Conservation (phyloP, 805 yeast species). For the Pichia kluyveri region DNA sequence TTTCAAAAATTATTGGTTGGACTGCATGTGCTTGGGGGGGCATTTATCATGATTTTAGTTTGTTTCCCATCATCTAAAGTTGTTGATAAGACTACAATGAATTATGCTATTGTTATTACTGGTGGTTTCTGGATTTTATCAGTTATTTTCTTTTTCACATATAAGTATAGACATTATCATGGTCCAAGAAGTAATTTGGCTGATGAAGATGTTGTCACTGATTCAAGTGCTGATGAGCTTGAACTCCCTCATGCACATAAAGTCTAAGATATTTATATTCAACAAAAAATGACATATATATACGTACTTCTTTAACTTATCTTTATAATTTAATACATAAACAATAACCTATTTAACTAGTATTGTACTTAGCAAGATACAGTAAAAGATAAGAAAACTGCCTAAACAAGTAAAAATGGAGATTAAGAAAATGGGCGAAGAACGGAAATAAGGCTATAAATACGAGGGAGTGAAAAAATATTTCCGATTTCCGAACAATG, state of each 20-base stretch:
- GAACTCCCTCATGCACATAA: background rate
- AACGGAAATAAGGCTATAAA: too few species aligned
- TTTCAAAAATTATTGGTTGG: slow-evolving; percentile 37
- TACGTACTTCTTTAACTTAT: too few species aligned
- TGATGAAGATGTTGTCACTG: slow-evolving; percentile 5
- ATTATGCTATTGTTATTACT: slow-evolving; percentile 28
- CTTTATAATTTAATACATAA: too few species aligned
- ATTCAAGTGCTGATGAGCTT: slow-evolving; percentile 7
- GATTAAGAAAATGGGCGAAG: too few species aligned
- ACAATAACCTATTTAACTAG: too few species aligned
- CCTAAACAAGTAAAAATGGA: too few species aligned
- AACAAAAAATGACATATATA: too few species aligned
- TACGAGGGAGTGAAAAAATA: too few species aligned
- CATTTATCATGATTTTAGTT: slow-evolving; percentile 41
- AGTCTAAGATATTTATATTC: background rate
- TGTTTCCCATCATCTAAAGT: slow-evolving; percentile 45
- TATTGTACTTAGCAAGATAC: too few species aligned
- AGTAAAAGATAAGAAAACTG: too few species aligned
- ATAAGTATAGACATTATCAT: slow-evolving; percentile 18
- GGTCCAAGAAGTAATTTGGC: slow-evolving; percentile 21
- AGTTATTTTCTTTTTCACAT: slow-evolving; percentile 14
- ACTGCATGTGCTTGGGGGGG: slow-evolving; percentile 36
- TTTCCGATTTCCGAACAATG: too few species aligned
- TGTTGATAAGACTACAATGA: slow-evolving; percentile 30
- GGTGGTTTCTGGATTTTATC: slow-evolving; percentile 23